phyloP scores from a whole-genome alignment of 1,284 basidiomycete species.

The Abortiporus biennis region DNA sequence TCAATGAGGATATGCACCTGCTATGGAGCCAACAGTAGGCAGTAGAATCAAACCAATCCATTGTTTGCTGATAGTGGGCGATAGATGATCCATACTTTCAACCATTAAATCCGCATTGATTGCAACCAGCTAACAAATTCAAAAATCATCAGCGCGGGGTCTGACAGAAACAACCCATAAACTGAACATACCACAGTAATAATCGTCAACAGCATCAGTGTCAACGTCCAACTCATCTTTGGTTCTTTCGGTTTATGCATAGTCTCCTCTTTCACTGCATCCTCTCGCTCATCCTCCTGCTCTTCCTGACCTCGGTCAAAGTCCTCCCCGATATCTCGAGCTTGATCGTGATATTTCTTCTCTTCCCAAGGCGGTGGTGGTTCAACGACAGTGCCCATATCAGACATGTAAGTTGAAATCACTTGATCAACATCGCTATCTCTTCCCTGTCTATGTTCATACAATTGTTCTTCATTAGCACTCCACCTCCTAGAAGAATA shows the following conservation, averaged over 20 bases:
- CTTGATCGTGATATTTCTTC: neutral
- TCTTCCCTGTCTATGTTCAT: neutral
- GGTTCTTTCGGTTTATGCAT: conserved; percentile 2
- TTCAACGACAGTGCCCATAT: neutral
- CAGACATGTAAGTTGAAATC: neutral
- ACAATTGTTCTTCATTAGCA: neutral
- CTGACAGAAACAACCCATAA: neutral
- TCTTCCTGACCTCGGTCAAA: neutral
- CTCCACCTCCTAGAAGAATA: neutral
- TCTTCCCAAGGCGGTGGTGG: neutral
- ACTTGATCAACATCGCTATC: conserved; percentile 4
- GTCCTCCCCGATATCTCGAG: neutral
- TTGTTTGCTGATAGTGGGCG: conserved; percentile 56
- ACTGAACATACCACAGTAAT: conserved; percentile 4
- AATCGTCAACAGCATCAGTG: neutral
- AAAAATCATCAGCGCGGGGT: neutral
- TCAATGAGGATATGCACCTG: conserved; percentile 37
- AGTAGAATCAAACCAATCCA: conserved; percentile 86
- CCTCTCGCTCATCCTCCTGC: neutral
- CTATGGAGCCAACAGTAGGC: conserved; percentile 84
- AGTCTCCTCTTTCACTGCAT: neutral
- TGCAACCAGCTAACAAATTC: conserved; percentile 49
- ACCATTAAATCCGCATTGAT: conserved; percentile 88
- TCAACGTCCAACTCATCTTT: conserved; percentile 9
- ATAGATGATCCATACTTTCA: conserved; percentile 69